Percentiles rank a stretch among this genome's conserved stretches.
Evolutionary conservation across 345 rosid species (phyloP).

Genomic region (Gossypium longicalyx): DNA sequence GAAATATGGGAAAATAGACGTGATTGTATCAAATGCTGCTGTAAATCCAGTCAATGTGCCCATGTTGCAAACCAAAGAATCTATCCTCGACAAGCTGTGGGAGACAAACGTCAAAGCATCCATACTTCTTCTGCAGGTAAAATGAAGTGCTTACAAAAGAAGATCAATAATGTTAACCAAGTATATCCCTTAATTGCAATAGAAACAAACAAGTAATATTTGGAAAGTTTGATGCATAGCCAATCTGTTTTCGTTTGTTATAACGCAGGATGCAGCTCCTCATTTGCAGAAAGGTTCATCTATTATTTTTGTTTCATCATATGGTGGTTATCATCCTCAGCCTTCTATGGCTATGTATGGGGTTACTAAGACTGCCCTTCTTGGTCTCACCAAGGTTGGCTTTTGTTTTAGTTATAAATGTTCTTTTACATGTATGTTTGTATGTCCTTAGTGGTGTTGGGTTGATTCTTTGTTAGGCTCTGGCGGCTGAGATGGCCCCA

Average conservation of each 20-base stretch:
- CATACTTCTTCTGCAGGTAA: constrained; percentile 50
- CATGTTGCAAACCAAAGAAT: constrained; percentile 45
- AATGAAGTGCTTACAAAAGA: not conserved
- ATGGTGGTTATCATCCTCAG: constrained; percentile 60
- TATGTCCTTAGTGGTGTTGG: not conserved
- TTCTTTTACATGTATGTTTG: not conserved
- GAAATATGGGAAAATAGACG: constrained; percentile 63
- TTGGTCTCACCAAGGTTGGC: constrained; percentile 79
- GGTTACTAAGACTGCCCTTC: constrained; percentile 88
- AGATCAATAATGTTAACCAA: not conserved
- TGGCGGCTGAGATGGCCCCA: constrained; percentile 84
- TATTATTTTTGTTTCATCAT: constrained; percentile 65
- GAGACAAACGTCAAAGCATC: constrained; percentile 65
- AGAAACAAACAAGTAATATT: too few species aligned
- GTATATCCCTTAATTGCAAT: too few species aligned
- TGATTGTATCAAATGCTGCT: constrained; percentile 63
- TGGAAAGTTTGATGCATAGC: not conserved
- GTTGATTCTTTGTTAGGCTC: constrained; percentile 44
- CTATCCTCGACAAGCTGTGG: constrained; percentile 73
- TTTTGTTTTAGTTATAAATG: not conserved
- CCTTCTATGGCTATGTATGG: constrained; percentile 82
- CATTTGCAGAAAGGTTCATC: constrained; percentile 77
- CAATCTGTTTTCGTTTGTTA: not conserved
- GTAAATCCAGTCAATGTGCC: constrained; percentile 45
- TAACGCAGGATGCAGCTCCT: constrained; percentile 68